Conservation (phyloP, 2,329 filamentous ascomycete species). For the Teratosphaeria viscida region DNA sequence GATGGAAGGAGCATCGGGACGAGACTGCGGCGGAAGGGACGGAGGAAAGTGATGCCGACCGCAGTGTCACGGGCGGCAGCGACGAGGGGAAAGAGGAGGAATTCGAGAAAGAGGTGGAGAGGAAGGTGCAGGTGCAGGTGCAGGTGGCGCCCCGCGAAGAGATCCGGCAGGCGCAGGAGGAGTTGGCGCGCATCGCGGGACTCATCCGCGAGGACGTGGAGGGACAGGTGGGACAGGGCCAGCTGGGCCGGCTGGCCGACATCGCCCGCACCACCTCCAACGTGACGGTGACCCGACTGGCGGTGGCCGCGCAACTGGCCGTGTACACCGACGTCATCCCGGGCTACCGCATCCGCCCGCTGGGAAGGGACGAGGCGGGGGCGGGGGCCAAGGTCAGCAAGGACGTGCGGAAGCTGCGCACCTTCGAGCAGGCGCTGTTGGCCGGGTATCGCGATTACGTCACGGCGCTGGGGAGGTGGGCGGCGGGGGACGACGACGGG, state of each 20-base stretch:
- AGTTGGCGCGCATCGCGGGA: conserved; percentile 72
- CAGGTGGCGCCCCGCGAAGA: conserved; percentile 70
- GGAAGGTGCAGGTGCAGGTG: conserved; percentile 86
- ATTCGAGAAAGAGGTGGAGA: conserved; percentile 34
- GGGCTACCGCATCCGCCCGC: conserved; percentile 83
- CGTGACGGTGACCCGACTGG: conserved; percentile 70
- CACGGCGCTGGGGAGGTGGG: conserved; percentile 58
- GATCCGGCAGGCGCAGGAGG: conserved; percentile 80
- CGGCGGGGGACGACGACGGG: conserved; percentile 33
- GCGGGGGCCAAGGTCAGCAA: conserved; percentile 62
- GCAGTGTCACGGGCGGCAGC: conserved; percentile 51
- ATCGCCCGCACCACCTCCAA: conserved; percentile 57
- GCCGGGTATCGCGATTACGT: conserved; percentile 78
- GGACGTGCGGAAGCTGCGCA: conserved; percentile 70
- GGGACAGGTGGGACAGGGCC: conserved; percentile 65
- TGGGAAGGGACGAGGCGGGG: conserved; percentile 62
- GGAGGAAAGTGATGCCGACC: conserved; percentile 43
- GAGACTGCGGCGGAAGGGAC: conserved; percentile 27
- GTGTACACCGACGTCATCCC: conserved; percentile 96
- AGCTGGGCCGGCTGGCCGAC: conserved; percentile 66
- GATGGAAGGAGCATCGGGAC: conserved; percentile 44
- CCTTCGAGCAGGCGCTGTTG: conserved; percentile 81
- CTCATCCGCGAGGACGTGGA: conserved; percentile 86
- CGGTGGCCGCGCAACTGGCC: conserved; percentile 73
- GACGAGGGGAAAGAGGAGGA: conserved; percentile 49